Percentiles rank a stretch among this genome's conserved stretches.
phyloP scores from a whole-genome alignment of 2,329 filamentous ascomycete genomes.

The Trichoderma pleuroti region DNA sequence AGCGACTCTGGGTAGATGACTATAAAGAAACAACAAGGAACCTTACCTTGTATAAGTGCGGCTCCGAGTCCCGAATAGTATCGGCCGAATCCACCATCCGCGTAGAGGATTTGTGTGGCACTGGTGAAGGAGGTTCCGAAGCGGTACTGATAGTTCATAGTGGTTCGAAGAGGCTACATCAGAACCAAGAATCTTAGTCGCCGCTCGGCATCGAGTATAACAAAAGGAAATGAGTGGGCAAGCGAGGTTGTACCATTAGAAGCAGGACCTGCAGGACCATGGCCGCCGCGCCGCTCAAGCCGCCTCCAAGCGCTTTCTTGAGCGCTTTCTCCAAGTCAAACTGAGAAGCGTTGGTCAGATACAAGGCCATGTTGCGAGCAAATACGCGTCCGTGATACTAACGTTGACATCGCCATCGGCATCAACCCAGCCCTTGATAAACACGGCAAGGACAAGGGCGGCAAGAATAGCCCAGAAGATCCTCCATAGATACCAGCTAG shows the following conservation, averaged over 20 bases:
- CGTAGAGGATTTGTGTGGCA: slow-evolving; percentile 40
- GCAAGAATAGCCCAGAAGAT: slow-evolving; percentile 34
- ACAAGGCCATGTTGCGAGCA: not conserved
- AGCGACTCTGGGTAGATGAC: not conserved
- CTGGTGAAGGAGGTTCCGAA: slow-evolving; percentile 41
- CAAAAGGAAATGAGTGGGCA: not conserved
- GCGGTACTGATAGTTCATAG: slow-evolving; percentile 52
- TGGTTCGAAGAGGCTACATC: slow-evolving; percentile 43
- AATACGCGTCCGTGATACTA: slow-evolving; percentile 12
- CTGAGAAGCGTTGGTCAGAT: slow-evolving; percentile 25
- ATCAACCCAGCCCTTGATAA: slow-evolving; percentile 47
- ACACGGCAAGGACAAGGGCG: slow-evolving; percentile 33
- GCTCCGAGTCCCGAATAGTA: slow-evolving; percentile 46
- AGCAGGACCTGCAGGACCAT: slow-evolving; percentile 48
- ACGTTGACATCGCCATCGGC: slow-evolving; percentile 37
- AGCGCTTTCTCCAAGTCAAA: slow-evolving; percentile 45
- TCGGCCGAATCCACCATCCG: slow-evolving; percentile 39
- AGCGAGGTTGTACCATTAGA: slow-evolving; percentile 39
- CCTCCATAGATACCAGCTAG: not conserved
- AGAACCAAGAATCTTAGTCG: not conserved
- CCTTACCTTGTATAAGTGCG: slow-evolving; percentile 42
- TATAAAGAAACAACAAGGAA: not conserved
- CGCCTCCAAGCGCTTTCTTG: slow-evolving; percentile 43
- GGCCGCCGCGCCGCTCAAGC: slow-evolving; percentile 45
- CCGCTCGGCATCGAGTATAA: not conserved